Percentiles rank a stretch among this genome's conserved stretches.
Conservation (phyloP, 2,329 filamentous ascomycete species). For the Talaromyces sp. region DNA sequence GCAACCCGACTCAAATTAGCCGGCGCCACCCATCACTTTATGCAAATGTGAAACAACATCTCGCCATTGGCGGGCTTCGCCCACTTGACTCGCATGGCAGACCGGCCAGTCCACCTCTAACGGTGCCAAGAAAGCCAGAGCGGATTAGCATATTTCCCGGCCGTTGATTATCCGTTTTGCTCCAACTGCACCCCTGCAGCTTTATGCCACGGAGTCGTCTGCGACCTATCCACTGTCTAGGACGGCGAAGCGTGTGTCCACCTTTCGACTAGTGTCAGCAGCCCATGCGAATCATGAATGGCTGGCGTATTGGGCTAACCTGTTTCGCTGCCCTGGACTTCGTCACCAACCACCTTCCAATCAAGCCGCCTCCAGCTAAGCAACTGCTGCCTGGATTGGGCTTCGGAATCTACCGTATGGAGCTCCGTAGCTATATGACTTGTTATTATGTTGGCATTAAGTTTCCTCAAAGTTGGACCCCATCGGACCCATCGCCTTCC, state of each 20-base stretch:
- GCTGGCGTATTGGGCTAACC: neutral
- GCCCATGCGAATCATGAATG: conserved; percentile 7
- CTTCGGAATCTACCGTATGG: conserved; percentile 11
- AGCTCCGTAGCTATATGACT: neutral
- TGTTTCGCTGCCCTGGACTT: neutral
- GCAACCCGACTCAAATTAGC: conserved; percentile 6
- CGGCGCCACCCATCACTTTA: conserved; percentile 9
- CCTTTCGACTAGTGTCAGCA: neutral
- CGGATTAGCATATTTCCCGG: conserved; percentile 16
- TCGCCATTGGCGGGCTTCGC: neutral
- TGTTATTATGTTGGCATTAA: neutral
- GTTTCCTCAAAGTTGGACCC: neutral
- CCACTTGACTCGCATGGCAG: conserved; percentile 10
- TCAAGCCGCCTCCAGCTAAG: neutral
- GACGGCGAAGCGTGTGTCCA: neutral
- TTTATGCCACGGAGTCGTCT: neutral
- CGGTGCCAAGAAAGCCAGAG: conserved; percentile 11
- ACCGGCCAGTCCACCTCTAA: neutral
- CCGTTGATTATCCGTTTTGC: conserved; percentile 1
- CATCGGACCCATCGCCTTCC: neutral
- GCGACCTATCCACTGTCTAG: neutral
- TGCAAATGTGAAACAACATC: neutral
- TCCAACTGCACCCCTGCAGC: conserved; percentile 6
- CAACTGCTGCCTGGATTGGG: neutral
- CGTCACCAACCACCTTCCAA: neutral